These are phyloP conservation scores for Waltiozyma sp. DNA, from an alignment of 1,139 yeast species.

Conservation along the genomic window DNA sequence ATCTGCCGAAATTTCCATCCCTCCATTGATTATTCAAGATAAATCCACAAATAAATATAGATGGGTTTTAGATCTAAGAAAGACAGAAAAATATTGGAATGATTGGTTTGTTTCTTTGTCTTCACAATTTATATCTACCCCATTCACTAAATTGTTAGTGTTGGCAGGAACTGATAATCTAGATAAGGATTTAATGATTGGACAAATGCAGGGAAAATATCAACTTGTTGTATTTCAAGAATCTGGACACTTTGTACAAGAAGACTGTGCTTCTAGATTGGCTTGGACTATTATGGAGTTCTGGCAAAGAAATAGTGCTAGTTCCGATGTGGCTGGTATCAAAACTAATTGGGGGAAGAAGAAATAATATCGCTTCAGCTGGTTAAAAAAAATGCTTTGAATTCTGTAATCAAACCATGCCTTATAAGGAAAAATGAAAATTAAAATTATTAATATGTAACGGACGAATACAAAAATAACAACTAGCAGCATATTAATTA, in stretches of 20 bases:
- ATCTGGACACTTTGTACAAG: slow-evolving; percentile 88
- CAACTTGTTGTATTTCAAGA: slow-evolving; percentile 77
- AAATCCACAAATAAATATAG: slow-evolving; percentile 20
- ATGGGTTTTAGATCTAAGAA: slow-evolving; percentile 57
- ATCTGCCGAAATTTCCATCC: slow-evolving; percentile 71
- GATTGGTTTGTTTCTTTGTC: slow-evolving; percentile 78
- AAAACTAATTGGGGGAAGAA: slow-evolving; percentile 27
- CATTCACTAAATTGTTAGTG: slow-evolving; percentile 59
- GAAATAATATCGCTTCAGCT: no score
- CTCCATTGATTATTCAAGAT: slow-evolving; percentile 37
- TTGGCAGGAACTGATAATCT: slow-evolving; percentile 87
- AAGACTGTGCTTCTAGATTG: slow-evolving; percentile 67
- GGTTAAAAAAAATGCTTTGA: no score
- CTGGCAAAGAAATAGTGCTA: slow-evolving; percentile 31
- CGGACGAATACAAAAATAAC: no score
- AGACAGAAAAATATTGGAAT: slow-evolving; percentile 63
- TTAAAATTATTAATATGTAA: no score
- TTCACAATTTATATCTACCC: slow-evolving; percentile 39
- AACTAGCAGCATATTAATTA: no score
- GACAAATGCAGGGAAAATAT: slow-evolving; percentile 95
- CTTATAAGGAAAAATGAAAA: no score
- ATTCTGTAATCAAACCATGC: no score
- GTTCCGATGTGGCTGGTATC: slow-evolving; percentile 22
- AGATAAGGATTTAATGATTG: slow-evolving; percentile 77
- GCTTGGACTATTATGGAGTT: slow-evolving; percentile 47